Base-by-base conservation (phyloP, 2,329 filamentous ascomycete species). In the Rhytidhysteron rufulum region DNA sequence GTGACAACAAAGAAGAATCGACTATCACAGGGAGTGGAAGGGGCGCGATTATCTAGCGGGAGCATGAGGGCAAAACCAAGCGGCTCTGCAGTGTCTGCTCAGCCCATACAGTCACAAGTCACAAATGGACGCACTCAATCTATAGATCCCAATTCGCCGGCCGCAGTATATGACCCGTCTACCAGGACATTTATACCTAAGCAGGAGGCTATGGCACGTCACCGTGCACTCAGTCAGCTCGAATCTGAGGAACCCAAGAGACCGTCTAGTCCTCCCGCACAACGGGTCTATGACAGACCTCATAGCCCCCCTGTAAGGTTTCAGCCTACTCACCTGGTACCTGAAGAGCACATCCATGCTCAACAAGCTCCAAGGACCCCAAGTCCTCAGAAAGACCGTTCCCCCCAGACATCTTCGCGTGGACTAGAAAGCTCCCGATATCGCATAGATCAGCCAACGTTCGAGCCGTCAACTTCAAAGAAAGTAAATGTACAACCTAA, bases 21-120 rank as follows among this genome's bases (percentile, higher is more conserved):
- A 30, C 47, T 62, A 3, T 44, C 55, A 13, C 58, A 58, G 11
- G 58, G 60, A 7, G 51, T 54, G 3, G 57, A 69, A 38, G 70
- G 70, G 17, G 58, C 60, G 19, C 65, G 68, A 45, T 53, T 74
- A 15, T 57, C 67, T 4, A 54, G 76, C 43, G 80, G 78, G 10
- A 78, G 74, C 8, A 67, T 82, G 51, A 69, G 70, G 9, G 72
- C 53, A 17, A 62, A 75, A 50, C 64, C 72, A 2, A 73, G 65
- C 41, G 77, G 73, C 3, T 71, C 74, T 3, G 68, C 70, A 5
- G 62, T 79, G 15, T 41, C 47, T 21, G 45, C 51, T 32, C 39
- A 35, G 15, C 38, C 35, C 8, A 39, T 40, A 22, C 24, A 35
- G 31, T 41, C 38, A 17, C 25, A 41, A 25, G 25, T 33, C 19